Percentiles rank a stretch among this genome's conserved stretches.
These are phyloP conservation scores for Centaurea solstitialis DNA, from an alignment of 129 eudicot species.

Conservation along the genomic window DNA sequence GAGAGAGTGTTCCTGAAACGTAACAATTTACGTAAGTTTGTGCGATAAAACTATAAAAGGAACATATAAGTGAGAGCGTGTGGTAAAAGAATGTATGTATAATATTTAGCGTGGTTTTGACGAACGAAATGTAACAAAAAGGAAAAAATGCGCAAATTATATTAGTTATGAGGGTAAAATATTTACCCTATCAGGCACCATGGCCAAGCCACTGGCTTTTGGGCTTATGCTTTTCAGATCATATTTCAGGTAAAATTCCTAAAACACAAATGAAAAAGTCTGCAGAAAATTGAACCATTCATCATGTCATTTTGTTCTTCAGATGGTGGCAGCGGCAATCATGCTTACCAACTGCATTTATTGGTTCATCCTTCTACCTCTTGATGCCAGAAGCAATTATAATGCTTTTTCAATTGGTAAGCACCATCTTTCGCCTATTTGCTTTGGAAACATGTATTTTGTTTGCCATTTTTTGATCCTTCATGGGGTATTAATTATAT, in stretches of 20 bases:
- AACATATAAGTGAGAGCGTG: too few species aligned
- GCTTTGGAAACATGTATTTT: background rate
- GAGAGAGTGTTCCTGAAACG: too few species aligned
- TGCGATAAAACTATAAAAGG: too few species aligned
- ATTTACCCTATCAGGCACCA: too few species aligned
- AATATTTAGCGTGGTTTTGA: too few species aligned
- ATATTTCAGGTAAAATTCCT: conserved; percentile 73
- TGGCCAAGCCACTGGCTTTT: conserved; percentile 68
- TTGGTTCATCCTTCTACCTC: conserved; percentile 87
- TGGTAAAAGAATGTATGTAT: too few species aligned
- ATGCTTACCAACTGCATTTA: conserved; percentile 89
- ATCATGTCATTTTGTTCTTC: conserved; percentile 13
- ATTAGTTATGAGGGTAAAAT: too few species aligned
- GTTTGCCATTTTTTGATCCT: background rate
- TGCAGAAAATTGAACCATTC: background rate
- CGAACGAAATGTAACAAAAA: too few species aligned
- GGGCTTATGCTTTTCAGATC: conserved; percentile 75
- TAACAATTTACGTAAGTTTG: too few species aligned
- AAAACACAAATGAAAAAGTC: background rate
- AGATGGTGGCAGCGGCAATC: conserved; percentile 98
- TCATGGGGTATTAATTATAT: background rate
- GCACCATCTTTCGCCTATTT: conserved; percentile 15
- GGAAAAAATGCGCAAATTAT: too few species aligned
- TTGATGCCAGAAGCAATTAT: conserved; percentile 70
- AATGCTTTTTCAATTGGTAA: conserved; percentile 80